Evolutionary conservation across 129 eudicot species (phyloP).

Genomic region (Saussurea involucrata): DNA sequence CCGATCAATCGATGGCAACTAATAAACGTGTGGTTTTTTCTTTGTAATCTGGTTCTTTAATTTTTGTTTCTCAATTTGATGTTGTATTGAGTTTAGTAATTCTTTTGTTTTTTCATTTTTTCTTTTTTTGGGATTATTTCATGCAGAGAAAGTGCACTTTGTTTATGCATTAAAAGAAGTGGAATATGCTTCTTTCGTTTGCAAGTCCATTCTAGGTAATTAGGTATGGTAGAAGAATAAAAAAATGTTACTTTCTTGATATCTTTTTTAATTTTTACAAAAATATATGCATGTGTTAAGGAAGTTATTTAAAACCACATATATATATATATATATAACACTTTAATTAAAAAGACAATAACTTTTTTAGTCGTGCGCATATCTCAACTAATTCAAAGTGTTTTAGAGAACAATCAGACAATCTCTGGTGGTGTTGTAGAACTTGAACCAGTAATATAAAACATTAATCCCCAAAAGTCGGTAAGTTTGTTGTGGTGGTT

Average conservation of each 20-base stretch:
- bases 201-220: neutral
- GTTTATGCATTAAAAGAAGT: neutral
- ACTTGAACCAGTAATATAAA: too few relatives aligned
- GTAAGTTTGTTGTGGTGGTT: neutral
- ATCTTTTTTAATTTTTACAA: neutral
- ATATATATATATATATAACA: too few relatives aligned
- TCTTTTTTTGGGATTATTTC: neutral
- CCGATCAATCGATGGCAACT: neutral
- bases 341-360: neutral
- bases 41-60: neutral
- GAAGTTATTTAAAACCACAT: neutral
- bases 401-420: too few relatives aligned
- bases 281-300: neutral
- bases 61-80: conserved; percentile 20
- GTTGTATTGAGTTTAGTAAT: conserved; percentile 21
- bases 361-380: too few relatives aligned
- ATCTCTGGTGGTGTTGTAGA: too few relatives aligned
- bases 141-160: conserved; percentile 14
- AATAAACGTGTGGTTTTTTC: conserved; percentile 13
- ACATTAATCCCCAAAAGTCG: too few relatives aligned
- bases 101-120: neutral
- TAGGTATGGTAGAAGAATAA: neutral
- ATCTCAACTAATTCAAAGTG: too few relatives aligned
- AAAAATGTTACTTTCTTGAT: neutral
- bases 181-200: neutral